Base-by-base conservation (phyloP, 768 basidiomycete species). In the Russula vinacea region DNA sequence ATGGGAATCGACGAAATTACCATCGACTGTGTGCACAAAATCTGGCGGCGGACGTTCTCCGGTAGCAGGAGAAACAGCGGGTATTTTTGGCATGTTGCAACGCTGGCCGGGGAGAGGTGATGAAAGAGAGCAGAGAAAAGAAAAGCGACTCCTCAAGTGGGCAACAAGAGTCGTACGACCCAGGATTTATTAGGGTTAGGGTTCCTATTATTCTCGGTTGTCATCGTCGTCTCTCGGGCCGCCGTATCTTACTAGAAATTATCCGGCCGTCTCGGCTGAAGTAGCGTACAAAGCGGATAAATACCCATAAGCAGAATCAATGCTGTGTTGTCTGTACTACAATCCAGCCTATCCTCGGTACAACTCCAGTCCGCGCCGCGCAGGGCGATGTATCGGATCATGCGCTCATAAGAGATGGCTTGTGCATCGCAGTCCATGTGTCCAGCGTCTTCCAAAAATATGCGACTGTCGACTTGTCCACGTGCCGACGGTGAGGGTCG, bases 361-460 rank as follows among this genome's bases (percentile, higher is more conserved):
- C 16, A 26, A 26, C 26, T 50, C 26, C 24, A 49, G 26, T 16
- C 24, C n/a, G n/a, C n/a, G n/a, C n/a, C n/a, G n/a, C n/a, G n/a
- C n/a, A n/a, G n/a, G 22, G 47, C 42, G 56, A 26, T 22, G n/a
- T 5, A 44, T 40, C 19, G 49, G 32, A 7, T 76, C 70, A 81
- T 11, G 75, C 70, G 52, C 77, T 77, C 73, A 89, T 81, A 56
- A 94, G 73, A 79, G 86, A 88, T 5, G 90, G 89, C 74, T 94
- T 94, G 73, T 94, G 88, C 10, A 80, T 71, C 68, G 82, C 75
- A 71, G 90, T 90, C 93, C 92, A 95, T 26, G 83, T 82, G 71
- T 98, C 96, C 24, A 98, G 78, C 24, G 83, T 84, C 71, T 93
- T 89, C 97, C 97, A 99, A 70, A 99, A 98, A 62, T 94, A 90